Evolutionary conservation across 495 filamentous ascomycete genomes (phyloP).

Genomic region (Tuber magnatum): DNA sequence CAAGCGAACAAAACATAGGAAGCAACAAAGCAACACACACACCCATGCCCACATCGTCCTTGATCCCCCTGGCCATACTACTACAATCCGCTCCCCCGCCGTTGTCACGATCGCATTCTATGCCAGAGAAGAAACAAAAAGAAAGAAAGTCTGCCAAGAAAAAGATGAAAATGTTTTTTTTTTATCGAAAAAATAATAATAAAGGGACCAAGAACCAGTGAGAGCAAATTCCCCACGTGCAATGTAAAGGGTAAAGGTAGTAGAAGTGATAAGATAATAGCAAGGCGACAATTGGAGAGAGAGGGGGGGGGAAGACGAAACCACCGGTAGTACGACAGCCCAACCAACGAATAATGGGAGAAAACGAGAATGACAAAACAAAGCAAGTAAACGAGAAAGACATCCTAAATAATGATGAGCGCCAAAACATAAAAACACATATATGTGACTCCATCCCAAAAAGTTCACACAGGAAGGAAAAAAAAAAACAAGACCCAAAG

Average conservation of each 20-base stretch:
- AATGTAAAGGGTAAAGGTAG: neutral
- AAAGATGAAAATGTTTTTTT: neutral
- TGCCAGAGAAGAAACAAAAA: neutral
- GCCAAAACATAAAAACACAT: conserved; percentile 30
- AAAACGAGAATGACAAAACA: neutral
- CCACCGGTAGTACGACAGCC: neutral
- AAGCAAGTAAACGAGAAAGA: neutral
- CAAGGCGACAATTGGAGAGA: neutral
- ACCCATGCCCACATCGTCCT: neutral
- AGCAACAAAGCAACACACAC: neutral
- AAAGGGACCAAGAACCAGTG: neutral
- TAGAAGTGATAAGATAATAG: neutral
- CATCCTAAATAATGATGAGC: conserved; percentile 10
- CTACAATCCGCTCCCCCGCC: neutral
- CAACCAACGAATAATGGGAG: neutral
- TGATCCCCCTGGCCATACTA: neutral
- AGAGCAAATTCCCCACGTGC: neutral
- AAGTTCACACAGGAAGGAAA: conserved; percentile 25
- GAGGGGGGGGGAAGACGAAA: neutral
- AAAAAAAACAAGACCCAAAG: neutral
- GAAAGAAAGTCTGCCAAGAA: neutral
- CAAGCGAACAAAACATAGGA: neutral
- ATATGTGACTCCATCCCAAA: conserved; percentile 32
- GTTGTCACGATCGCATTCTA: neutral
- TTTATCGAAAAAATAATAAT: neutral